Evolutionary conservation across 345 rosid genomes (phyloP), one percentile per base, ranked within the genome.

Genomic region (Cardiospermum halicacabum): DNA sequence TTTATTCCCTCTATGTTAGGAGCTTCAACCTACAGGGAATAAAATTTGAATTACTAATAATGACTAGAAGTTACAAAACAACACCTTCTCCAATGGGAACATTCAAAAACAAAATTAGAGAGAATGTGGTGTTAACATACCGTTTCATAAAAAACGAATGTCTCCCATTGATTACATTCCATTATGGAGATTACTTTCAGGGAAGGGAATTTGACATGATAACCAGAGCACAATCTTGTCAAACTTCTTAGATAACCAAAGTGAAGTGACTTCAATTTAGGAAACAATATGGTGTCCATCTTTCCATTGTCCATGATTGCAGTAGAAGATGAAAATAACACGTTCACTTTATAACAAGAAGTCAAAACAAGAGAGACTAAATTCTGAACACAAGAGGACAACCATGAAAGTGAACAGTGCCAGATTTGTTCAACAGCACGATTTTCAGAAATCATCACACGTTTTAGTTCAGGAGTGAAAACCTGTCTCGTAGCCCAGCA

Each of bases 381-480:
- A 40, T 40, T 40, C 25, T 32, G 6, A 13, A n/a, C 9, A n/a
- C 12, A 28, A 47, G 4, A 25, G 48, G 39, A 5, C 25, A 69
- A 0, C 4, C 2, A 0, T 47, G 28, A 54, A 6, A 48, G 53
- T 4, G 55, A 47, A 31, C 42, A 28, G 25, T 56, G 56, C 68
- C 71, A 74, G 12, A 49, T 30, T 11, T 3, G 60, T 43, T 63
- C 11, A 12, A 73, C 21, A n/a, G n/a, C n/a, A 19, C 19, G 22
- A 18, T 45, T 62, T 18, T 5, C 19, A 56, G 0, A 0, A 0
- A 74, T 15, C 0, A 7, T 8, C 65, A 74, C 2, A 1, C 30
- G 15, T 62, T 60, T 43, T 62, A 70, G 43, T 13, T 58, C 60
- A 11, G 78, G 78, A 25, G 70, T 60, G 7, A 2, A 56, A 4